Percentiles rank a stretch among this genome's conserved stretches.
Evolutionary conservation across 2,329 filamentous ascomycete species (phyloP).

Genomic region (Aspergillus tamarii): DNA sequence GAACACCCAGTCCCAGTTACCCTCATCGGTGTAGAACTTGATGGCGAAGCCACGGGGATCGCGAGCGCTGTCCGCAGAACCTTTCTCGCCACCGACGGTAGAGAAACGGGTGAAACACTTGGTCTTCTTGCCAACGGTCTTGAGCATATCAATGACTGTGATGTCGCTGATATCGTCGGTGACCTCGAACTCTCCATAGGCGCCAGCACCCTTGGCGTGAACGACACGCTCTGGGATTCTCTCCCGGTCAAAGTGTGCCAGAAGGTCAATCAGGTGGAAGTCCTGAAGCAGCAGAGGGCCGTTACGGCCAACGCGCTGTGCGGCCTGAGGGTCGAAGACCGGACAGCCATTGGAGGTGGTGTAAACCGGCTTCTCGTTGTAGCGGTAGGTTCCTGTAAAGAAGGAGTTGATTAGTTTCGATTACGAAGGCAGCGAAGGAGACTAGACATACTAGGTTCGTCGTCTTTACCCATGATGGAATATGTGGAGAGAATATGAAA

Average conservation of each 20-base stretch:
- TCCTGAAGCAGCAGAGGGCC: slow-evolving; percentile 67
- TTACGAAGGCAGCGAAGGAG: background rate
- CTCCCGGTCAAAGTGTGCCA: slow-evolving; percentile 51
- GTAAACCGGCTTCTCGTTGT: slow-evolving; percentile 62
- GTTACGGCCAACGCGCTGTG: slow-evolving; percentile 59
- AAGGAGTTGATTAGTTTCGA: slow-evolving; percentile 11
- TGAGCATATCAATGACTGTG: slow-evolving; percentile 53
- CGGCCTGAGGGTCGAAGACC: slow-evolving; percentile 56
- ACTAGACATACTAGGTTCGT: slow-evolving; percentile 34
- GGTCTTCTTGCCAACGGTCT: slow-evolving; percentile 68
- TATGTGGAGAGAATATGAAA: slow-evolving; percentile 6
- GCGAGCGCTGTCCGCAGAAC: slow-evolving; percentile 71
- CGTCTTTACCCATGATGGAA: slow-evolving; percentile 41
- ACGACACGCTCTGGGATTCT: slow-evolving; percentile 47
- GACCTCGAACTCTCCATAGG: slow-evolving; percentile 49
- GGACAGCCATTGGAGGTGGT: slow-evolving; percentile 64
- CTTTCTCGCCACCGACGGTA: slow-evolving; percentile 74
- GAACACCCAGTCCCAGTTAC: slow-evolving; percentile 73
- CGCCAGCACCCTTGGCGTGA: slow-evolving; percentile 48
- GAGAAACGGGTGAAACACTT: slow-evolving; percentile 71
- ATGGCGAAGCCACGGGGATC: slow-evolving; percentile 74
- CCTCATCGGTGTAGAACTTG: slow-evolving; percentile 74
- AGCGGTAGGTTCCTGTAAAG: slow-evolving; percentile 48
- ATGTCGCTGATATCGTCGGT: slow-evolving; percentile 56
- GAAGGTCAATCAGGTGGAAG: slow-evolving; percentile 66